These are phyloP conservation scores for Ophiocordyceps unilateralis DNA, from an alignment of 2,329 filamentous ascomycete genomes.

Conservation along the genomic window DNA sequence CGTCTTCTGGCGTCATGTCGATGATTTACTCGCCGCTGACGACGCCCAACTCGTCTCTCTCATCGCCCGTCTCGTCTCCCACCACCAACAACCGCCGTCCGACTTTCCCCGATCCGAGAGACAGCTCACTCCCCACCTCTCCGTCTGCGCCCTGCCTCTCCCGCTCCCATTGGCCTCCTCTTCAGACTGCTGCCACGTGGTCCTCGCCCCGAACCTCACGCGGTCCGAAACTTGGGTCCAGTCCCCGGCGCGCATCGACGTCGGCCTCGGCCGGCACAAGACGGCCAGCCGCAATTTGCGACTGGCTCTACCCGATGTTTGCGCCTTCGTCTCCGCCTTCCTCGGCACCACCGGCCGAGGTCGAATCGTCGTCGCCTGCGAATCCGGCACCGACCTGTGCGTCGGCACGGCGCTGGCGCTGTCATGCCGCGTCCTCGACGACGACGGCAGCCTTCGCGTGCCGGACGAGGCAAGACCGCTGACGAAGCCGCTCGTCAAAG, in stretches of 20 bases:
- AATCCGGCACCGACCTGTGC: slow-evolving; percentile 63
- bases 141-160: slow-evolving; percentile 18
- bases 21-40: slow-evolving; percentile 38
- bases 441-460: slow-evolving; percentile 30
- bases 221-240: slow-evolving; percentile 23
- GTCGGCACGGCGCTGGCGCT: slow-evolving; percentile 62
- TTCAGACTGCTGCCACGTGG: slow-evolving; percentile 20
- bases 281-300: slow-evolving; percentile 71
- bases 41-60: slow-evolving; percentile 46
- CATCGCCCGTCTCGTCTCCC: slow-evolving; percentile 26
- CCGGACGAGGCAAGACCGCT: slow-evolving; percentile 8
- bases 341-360: slow-evolving; percentile 8
- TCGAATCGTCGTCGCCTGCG: slow-evolving; percentile 46
- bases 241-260: slow-evolving; percentile 25
- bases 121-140: slow-evolving; percentile 18
- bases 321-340: slow-evolving; percentile 31
- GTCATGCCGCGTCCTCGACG: slow-evolving; percentile 55
- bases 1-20: slow-evolving; percentile 61
- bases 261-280: slow-evolving; percentile 57
- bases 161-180: slow-evolving; percentile 1
- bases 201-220: slow-evolving; percentile 24
- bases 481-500: slow-evolving; percentile 62
- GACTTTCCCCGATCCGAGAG: too few relatives aligned
- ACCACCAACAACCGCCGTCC: too few relatives aligned
- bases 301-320: slow-evolving; percentile 45